Base-by-base conservation (phyloP, 306 rosid genomes). In the Calophaca sinica region DNA sequence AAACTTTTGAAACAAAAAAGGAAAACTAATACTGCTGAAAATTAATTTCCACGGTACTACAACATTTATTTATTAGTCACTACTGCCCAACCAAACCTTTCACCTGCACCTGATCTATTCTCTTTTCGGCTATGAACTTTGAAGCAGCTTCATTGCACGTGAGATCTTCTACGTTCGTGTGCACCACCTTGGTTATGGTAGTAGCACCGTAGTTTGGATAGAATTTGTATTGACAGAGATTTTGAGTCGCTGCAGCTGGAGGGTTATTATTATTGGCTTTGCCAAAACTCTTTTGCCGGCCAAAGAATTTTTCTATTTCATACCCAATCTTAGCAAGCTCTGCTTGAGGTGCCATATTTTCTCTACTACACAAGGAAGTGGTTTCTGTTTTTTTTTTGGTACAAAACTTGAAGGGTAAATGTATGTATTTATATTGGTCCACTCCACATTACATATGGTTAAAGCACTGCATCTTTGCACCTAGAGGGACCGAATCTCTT, bases 111-210 rank as follows among this genome's bases (percentile, higher is more conserved):
- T 74, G 26, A 20, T 20, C 88, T 39, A 68, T 51, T 68, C 72
- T 73, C 15, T 28, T 62, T 54, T 80, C 83, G 0, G 26, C 26
- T 20, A 20, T 20, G 63, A 70, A 81, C 66, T 81, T 81, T 7
- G 85, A 77, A 80, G 83, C 85, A 57, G 85, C 83, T 74, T 81
- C 83, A 35, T 81, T 78, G 85, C 84, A 85, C 28, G 57, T 78
- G 58, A 81, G 20, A 9, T 85, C 86, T 15, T 85, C 88, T 2
- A 65, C 59, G 7, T 74, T 68, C 72, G 75, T 31, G 61, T 80
- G 82, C 5, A 84, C 76, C 6, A 84, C 85, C 8, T 72, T 77
- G 67, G 83, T 64, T 12, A 42, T 74, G 41, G 83, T 66, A 39
- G 44, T 31, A 4, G 75, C 67, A 1, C 58, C 64, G 9, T 80